phyloP scores from a whole-genome alignment of 192 early-diverging fungal genomes.

The Mortierella alpina region DNA sequence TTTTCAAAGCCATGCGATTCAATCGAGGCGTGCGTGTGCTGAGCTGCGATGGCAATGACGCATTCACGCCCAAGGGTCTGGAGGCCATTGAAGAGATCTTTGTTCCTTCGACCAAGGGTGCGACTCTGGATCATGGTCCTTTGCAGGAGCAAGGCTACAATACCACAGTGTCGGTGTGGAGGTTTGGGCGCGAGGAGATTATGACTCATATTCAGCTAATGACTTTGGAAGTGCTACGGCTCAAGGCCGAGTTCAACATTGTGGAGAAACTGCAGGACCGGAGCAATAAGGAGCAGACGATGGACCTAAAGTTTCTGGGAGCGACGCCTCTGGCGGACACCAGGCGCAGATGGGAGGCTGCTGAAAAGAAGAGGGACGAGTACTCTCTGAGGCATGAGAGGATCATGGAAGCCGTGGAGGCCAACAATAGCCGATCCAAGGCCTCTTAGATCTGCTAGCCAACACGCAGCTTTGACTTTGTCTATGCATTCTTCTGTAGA shows the following conservation, averaged over 20 bases:
- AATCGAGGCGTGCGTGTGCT: constrained; percentile 18
- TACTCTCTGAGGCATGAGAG: constrained; percentile 16
- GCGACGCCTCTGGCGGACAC: constrained; percentile 4
- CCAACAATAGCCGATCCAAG: constrained; percentile 13
- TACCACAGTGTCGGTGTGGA: constrained; percentile 25
- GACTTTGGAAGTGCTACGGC: constrained; percentile 2
- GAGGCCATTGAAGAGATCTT: constrained; percentile 25
- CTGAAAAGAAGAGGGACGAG: neutral
- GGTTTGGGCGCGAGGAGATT: constrained; percentile 20
- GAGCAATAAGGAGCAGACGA: neutral
- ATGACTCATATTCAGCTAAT: constrained; percentile 17
- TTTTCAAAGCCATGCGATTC: constrained; percentile 17
- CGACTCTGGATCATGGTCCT: neutral
- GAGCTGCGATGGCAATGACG: constrained; percentile 43
- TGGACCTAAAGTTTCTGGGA: constrained; percentile 11
- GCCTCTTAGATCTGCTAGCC: no score
- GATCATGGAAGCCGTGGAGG: constrained; percentile 9
- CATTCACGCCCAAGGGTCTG: constrained; percentile 18
- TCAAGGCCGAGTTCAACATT: neutral
- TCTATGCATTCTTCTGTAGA: no score
- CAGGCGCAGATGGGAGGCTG: neutral
- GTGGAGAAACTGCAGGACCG: constrained; percentile 5
- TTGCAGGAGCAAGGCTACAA: constrained; percentile 6
- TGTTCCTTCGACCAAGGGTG: neutral
- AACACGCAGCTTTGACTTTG: no score